Percentiles rank a stretch among this genome's conserved stretches.
phyloP scores from a whole-genome alignment of 176 grass and related monocot genomes.

The Carex scoparia region DNA sequence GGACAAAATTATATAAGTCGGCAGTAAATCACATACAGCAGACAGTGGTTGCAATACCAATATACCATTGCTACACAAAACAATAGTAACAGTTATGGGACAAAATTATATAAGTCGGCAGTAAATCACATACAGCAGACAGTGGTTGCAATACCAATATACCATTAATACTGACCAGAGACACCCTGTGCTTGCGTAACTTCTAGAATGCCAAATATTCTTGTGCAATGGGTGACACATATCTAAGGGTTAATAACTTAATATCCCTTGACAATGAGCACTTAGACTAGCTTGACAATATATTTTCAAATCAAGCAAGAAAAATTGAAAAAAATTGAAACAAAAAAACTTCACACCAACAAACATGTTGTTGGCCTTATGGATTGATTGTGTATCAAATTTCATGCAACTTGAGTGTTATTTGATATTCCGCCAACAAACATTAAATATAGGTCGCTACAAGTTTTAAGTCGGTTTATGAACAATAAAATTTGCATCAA shows the following conservation, averaged over 20 bases:
- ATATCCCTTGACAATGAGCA: not conserved
- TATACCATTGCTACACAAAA: slow-evolving; percentile 36
- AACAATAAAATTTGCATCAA: no score
- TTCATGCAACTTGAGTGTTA: no score
- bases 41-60: not conserved
- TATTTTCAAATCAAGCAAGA: not conserved
- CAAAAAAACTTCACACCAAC: not conserved
- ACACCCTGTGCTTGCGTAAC: not conserved
- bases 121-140: not conserved
- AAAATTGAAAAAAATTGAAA: not conserved
- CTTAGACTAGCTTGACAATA: not conserved
- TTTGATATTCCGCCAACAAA: no score
- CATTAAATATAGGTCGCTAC: no score
- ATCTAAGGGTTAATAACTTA: not conserved
- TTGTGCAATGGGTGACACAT: not conserved
- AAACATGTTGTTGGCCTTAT: not conserved
- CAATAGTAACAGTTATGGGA: not conserved
- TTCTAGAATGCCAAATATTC: not conserved
- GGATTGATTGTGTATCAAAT: not conserved
- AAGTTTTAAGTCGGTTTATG: no score
- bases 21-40: not conserved
- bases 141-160: not conserved
- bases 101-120: not conserved
- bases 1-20: not conserved
- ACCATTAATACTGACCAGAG: not conserved